Evolutionary conservation across 1,284 basidiomycete species (phyloP).

Genomic region (Uromyces viciae-fabae): DNA sequence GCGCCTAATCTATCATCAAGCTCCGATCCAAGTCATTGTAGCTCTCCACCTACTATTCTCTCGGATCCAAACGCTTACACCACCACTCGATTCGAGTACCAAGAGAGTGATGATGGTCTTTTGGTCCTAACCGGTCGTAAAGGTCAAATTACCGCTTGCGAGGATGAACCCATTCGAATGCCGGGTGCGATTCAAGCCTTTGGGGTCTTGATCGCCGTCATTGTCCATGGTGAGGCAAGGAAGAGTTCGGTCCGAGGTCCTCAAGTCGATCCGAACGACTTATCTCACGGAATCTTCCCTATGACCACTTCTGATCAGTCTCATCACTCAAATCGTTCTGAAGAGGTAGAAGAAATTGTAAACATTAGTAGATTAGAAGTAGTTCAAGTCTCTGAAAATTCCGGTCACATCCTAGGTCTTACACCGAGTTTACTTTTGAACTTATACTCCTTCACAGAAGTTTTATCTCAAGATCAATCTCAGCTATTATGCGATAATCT

Average conservation of each 20-base stretch:
- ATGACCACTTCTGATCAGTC: background rate
- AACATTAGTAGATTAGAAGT: slow-evolving; percentile 31
- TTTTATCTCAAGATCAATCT: slow-evolving; percentile 67
- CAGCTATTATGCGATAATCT: slow-evolving; percentile 74
- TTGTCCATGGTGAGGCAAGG: slow-evolving; percentile 64
- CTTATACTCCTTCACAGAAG: slow-evolving; percentile 71
- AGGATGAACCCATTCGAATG: slow-evolving; percentile 34
- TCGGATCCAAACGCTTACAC: slow-evolving; percentile 1
- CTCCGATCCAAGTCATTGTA: slow-evolving; percentile 5
- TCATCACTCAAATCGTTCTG: slow-evolving; percentile 5
- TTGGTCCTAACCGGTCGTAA: slow-evolving; percentile 33
- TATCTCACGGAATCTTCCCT: background rate
- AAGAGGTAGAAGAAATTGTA: background rate
- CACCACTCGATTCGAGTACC: slow-evolving; percentile 36
- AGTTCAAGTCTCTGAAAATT: slow-evolving; percentile 59
- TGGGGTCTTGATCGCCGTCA: slow-evolving; percentile 73
- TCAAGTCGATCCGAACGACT: slow-evolving; percentile 56
- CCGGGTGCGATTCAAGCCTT: slow-evolving; percentile 76
- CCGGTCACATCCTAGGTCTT: slow-evolving; percentile 67
- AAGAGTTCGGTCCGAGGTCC: slow-evolving; percentile 76
- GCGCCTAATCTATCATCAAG: background rate
- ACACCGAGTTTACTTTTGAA: slow-evolving; percentile 73
- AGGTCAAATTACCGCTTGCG: slow-evolving; percentile 27
- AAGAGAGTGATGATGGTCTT: slow-evolving; percentile 15
- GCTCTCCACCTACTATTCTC: background rate